These are phyloP conservation scores for Syzygium jambos DNA, from an alignment of 345 rosid species.

Conservation along the genomic window DNA sequence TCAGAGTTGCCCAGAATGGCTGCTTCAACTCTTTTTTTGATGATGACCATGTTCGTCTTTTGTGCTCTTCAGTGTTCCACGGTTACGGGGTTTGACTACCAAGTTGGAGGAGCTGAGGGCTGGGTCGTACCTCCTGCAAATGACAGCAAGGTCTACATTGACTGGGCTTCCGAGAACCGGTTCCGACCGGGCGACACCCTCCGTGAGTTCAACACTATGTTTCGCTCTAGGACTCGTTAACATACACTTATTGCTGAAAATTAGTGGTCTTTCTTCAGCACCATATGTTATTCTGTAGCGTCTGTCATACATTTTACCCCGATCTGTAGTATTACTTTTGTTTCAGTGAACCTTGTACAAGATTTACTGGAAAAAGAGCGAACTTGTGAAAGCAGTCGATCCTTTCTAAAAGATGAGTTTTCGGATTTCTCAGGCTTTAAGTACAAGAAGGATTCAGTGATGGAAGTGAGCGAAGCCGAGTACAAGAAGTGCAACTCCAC, in stretches of 20 bases:
- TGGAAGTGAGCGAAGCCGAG: conserved; percentile 35
- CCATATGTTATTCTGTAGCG: not conserved
- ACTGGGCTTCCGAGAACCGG: conserved; percentile 57
- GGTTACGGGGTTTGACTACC: conserved; percentile 29
- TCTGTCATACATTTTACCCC: not conserved
- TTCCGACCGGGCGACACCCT: conserved; percentile 36
- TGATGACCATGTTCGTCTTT: conserved; percentile 4
- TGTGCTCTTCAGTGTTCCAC: conserved; percentile 4
- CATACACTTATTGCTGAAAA: not conserved
- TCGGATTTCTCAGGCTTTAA: conserved; percentile 19
- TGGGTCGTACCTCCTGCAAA: conserved; percentile 48
- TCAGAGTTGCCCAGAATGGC: not conserved
- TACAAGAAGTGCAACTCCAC: conserved; percentile 50
- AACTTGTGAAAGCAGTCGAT: not conserved
- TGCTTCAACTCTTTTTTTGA: not conserved
- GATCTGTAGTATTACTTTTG: not conserved
- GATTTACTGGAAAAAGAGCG: not conserved
- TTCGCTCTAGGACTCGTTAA: not conserved
- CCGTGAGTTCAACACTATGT: conserved; percentile 17
- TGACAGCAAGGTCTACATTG: conserved; percentile 39
- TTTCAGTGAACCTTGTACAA: not conserved
- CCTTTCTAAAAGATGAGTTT: not conserved
- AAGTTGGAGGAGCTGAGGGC: conserved; percentile 34
- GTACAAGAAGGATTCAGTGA: conserved; percentile 47
- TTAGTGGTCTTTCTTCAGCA: not conserved